Percentiles rank a stretch among this genome's conserved stretches.
Evolutionary conservation across 2,329 filamentous ascomycete genomes (phyloP).

Genomic region (Clonostachys rhizophaga): DNA sequence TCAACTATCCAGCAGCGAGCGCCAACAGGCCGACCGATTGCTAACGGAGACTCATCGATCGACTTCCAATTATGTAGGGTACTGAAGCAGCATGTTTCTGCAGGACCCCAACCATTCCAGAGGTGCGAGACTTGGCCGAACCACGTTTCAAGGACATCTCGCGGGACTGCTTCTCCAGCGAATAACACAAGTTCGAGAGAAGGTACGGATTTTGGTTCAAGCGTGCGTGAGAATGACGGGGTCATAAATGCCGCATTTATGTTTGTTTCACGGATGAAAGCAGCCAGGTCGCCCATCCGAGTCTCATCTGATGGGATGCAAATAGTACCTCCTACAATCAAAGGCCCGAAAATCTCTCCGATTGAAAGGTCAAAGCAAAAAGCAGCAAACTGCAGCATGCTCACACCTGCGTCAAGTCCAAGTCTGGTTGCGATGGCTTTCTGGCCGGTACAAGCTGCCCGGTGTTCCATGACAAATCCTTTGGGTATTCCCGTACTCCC

Average conservation of each 20-base stretch:
- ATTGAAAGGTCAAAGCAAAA: not conserved
- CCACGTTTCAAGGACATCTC: not conserved
- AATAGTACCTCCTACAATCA: not conserved
- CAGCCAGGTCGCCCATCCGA: not conserved
- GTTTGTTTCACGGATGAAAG: not conserved
- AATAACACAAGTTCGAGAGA: not conserved
- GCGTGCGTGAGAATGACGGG: not conserved
- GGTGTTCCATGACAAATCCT: slow-evolving; percentile 6
- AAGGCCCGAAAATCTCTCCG: not conserved
- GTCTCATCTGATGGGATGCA: not conserved
- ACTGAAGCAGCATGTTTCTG: slow-evolving; percentile 1
- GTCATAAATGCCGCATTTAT: not conserved
- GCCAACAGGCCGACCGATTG: not conserved
- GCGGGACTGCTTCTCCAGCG: not conserved
- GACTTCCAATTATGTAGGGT: not conserved
- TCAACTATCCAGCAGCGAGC: slow-evolving; percentile 3
- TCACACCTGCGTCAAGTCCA: not conserved
- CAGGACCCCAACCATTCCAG: not conserved
- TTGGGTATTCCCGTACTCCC: slow-evolving; percentile 7
- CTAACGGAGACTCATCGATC: not conserved
- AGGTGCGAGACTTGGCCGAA: not conserved
- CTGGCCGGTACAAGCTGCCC: not conserved
- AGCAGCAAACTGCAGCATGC: not conserved
- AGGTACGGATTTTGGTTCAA: not conserved
- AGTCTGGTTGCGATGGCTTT: not conserved